Evolutionary conservation across 805 yeast genomes (phyloP).

Genomic region (Torulaspora quercuum): DNA sequence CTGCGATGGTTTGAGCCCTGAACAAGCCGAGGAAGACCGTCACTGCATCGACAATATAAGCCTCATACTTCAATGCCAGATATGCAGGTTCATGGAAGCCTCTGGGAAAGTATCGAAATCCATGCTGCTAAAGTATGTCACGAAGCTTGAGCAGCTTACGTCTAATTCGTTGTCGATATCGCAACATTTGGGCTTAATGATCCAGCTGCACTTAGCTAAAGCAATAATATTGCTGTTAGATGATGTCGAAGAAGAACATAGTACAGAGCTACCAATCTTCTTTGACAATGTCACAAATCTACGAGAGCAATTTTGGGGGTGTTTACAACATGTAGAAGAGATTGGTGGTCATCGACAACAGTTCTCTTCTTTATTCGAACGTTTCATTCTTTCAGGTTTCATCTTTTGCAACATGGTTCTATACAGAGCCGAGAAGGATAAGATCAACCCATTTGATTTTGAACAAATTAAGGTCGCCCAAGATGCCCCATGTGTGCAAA

Average conservation of each 20-base stretch:
- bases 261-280: slow-evolving; percentile 9
- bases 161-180: slow-evolving; percentile 21
- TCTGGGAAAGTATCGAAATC: slow-evolving; percentile 4
- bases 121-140: slow-evolving; percentile 6
- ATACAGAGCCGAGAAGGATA: slow-evolving; percentile 11
- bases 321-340: slow-evolving; percentile 24
- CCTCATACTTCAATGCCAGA: slow-evolving; percentile 18
- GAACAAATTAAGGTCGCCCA: slow-evolving; percentile 29
- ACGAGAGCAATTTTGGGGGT: slow-evolving; percentile 20
- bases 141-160: slow-evolving; percentile 8
- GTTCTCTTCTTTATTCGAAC: slow-evolving; percentile 17
- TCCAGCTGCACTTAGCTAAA: slow-evolving; percentile 21
- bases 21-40: slow-evolving; percentile 3
- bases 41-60: slow-evolving; percentile 5
- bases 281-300: slow-evolving; percentile 12
- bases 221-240: slow-evolving; percentile 17
- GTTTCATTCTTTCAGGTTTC: slow-evolving; percentile 26
- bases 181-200: slow-evolving; percentile 25
- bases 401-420: slow-evolving; percentile 27
- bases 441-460: slow-evolving; percentile 32
- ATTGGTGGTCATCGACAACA: slow-evolving; percentile 17
- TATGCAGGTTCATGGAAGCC: slow-evolving; percentile 12
- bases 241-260: slow-evolving; percentile 5
- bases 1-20: background rate
- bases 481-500: slow-evolving; percentile 13